Conservation (phyloP, 1,284 basidiomycete genomes). For the Ustilago crameri region DNA sequence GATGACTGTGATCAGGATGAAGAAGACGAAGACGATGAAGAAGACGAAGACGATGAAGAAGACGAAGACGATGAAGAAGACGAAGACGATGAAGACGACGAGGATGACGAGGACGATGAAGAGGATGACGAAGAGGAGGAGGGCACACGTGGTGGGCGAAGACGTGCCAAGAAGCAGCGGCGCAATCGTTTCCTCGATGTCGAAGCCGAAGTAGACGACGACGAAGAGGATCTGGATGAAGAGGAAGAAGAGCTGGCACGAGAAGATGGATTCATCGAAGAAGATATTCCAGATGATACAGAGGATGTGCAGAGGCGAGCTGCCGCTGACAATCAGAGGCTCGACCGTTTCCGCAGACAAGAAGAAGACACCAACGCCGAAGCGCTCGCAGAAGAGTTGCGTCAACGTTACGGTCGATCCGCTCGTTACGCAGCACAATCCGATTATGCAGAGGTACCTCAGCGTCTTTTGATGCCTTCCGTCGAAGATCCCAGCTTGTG, state of each 20-base stretch:
- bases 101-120: conserved; percentile 61
- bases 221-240: conserved; percentile 67
- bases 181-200: conserved; percentile 89
- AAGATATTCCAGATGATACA: conserved; percentile 75
- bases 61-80: conserved; percentile 56
- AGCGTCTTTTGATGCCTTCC: conserved; percentile 94
- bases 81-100: conserved; percentile 61
- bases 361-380: conserved; percentile 85
- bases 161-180: conserved; percentile 55
- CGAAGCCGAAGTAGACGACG: conserved; percentile 86
- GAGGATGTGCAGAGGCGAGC: conserved; percentile 74
- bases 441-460: conserved; percentile 82
- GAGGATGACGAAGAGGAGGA: conserved; percentile 56
- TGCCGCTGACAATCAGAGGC: conserved; percentile 77
- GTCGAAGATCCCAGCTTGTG: conserved; percentile 95
- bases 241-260: conserved; percentile 67
- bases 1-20: conserved; percentile 53
- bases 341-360: conserved; percentile 81
- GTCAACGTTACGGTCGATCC: conserved; percentile 79
- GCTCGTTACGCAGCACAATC: conserved; percentile 66
- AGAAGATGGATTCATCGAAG: conserved; percentile 79
- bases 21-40: conserved; percentile 60
- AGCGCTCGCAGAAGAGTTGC: conserved; percentile 85
- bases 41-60: conserved; percentile 60
- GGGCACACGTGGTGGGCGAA: conserved; percentile 32